These are phyloP conservation scores for Pseudotsuga menziesii DNA, from an alignment of 75 land plant species.

Conservation along the genomic window DNA sequence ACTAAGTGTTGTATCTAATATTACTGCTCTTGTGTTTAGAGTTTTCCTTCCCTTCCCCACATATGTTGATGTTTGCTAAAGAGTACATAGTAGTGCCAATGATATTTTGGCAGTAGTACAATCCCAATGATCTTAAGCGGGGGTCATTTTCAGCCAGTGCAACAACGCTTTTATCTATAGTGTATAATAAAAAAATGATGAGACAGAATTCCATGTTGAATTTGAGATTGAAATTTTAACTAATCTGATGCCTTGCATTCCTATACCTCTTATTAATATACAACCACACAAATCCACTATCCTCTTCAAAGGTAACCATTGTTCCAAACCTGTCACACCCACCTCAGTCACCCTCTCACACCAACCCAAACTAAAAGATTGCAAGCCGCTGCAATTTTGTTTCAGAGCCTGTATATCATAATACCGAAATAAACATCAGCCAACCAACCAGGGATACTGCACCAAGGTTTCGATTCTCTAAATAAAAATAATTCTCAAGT, in stretches of 20 bases:
- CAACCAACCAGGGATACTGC: too few species aligned
- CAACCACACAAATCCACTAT: slow-evolving; percentile 88
- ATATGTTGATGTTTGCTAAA: slow-evolving; percentile 34
- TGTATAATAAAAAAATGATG: too few species aligned
- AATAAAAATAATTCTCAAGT: too few species aligned
- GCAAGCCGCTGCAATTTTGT: slow-evolving; percentile 56
- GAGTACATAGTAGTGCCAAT: slow-evolving; percentile 93
- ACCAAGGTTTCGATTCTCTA: too few species aligned
- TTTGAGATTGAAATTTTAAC: too few species aligned
- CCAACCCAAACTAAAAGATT: slow-evolving; percentile 85
- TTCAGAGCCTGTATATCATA: slow-evolving; percentile 97
- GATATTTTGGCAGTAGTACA: slow-evolving; percentile 92
- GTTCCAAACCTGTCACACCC: slow-evolving; percentile 79
- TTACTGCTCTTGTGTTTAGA: slow-evolving; percentile 30
- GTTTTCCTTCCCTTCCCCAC: slow-evolving; percentile 6
- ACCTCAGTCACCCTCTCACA: slow-evolving; percentile 78
- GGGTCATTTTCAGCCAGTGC: slow-evolving; percentile 80
- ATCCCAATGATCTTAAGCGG: slow-evolving; percentile 60
- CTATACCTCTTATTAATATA: slow-evolving; percentile 61
- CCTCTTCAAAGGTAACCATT: slow-evolving; percentile 80
- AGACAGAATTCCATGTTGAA: too few species aligned
- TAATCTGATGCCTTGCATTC: too few species aligned
- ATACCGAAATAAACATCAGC: too few species aligned
- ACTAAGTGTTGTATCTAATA: too few species aligned
- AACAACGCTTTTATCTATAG: slow-evolving; percentile 91